Conservation (phyloP, 352 stramenopile genomes). For the Globisporangium nunn region DNA sequence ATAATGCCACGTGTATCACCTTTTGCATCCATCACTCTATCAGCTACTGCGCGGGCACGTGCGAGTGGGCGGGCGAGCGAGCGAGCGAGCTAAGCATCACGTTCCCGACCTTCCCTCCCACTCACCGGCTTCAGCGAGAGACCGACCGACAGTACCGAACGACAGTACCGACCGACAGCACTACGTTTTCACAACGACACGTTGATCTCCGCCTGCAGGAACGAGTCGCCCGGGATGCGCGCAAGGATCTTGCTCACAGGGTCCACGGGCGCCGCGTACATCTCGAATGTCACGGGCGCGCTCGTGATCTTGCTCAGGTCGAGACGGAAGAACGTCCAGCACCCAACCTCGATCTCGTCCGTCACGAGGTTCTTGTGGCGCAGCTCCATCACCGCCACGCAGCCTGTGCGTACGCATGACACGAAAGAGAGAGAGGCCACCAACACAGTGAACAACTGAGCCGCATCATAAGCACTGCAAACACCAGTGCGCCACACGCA, state of each 20-base stretch:
- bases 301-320: constrained; percentile 87
- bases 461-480: no score
- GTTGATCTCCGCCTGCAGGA: constrained; percentile 86
- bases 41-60: no score
- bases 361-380: constrained; percentile 77
- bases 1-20: constrained; percentile 1
- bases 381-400: constrained; percentile 83
- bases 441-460: neutral
- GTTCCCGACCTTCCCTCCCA: no score
- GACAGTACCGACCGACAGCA: no score
- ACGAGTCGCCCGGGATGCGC: constrained; percentile 79
- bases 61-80: no score
- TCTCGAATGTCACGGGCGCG: constrained; percentile 80
- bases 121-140: no score
- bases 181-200: constrained; percentile 54
- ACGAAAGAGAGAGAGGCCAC: constrained; percentile 3
- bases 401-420: constrained; percentile 33
- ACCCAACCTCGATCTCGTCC: constrained; percentile 81
- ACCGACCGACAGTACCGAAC: no score
- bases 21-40: no score
- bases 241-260: constrained; percentile 83
- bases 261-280: constrained; percentile 82
- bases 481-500: constrained; percentile 19
- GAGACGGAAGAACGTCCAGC: constrained; percentile 87
- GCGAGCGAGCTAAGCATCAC: no score